Conservation (phyloP, 164 flowering plant species). For the Piper longum region DNA sequence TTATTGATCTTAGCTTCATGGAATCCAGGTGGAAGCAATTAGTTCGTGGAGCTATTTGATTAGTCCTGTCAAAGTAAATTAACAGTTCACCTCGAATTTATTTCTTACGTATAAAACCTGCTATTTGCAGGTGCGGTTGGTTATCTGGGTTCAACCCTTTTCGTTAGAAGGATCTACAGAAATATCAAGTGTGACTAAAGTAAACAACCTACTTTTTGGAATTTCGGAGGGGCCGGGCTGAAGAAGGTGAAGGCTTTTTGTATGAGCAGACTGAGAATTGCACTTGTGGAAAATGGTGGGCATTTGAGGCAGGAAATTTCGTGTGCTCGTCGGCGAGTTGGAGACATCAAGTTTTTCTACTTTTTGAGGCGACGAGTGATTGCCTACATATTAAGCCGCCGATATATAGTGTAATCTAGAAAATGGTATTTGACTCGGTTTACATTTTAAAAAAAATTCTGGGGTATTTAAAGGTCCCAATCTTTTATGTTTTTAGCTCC, state of each 20-base stretch:
- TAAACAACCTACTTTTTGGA: neutral
- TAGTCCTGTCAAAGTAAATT: too few species aligned
- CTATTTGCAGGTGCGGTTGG: conserved; percentile 73
- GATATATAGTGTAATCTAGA: neutral
- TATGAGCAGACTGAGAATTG: neutral
- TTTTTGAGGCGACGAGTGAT: neutral
- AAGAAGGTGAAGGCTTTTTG: neutral
- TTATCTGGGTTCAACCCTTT: conserved; percentile 63
- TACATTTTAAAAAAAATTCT: too few species aligned
- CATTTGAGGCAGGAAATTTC: neutral
- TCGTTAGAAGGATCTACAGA: conserved; percentile 86
- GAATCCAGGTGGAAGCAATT: too few species aligned
- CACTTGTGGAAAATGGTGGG: neutral
- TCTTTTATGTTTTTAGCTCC: neutral
- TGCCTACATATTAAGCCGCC: neutral
- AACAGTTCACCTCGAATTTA: too few species aligned
- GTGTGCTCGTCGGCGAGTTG: neutral
- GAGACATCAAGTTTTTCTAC: neutral
- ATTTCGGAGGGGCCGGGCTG: neutral
- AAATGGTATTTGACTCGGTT: neutral
- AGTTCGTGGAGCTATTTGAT: too few species aligned
- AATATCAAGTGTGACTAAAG: conserved; percentile 80
- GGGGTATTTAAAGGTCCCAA: neutral
- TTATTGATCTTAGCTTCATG: neutral
- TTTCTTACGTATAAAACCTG: too few species aligned